These are phyloP conservation scores for Begonia masoniana DNA, from an alignment of 306 rosid genomes.

Conservation along the genomic window DNA sequence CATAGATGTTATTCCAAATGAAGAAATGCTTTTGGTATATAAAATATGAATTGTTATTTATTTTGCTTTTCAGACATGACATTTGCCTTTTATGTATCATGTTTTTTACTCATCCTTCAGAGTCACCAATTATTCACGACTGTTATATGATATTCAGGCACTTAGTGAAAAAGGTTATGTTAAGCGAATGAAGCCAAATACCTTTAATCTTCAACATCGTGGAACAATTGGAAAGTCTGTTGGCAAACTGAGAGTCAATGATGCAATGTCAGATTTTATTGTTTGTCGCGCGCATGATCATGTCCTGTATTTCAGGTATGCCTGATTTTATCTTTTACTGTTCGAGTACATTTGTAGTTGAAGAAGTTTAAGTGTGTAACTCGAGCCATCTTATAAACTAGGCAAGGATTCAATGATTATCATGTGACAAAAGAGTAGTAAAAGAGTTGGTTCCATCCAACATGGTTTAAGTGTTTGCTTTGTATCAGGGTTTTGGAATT, in stretches of 20 bases:
- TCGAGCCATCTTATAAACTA: no score
- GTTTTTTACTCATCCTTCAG: no score
- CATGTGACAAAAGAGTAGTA: no score
- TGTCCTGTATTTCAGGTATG: conserved; percentile 86
- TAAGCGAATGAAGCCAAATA: conserved; percentile 87
- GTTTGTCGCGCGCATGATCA: conserved; percentile 92
- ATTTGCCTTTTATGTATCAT: background rate
- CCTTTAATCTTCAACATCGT: conserved; percentile 84
- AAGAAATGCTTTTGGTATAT: conserved; percentile 81
- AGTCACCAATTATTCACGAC: no score
- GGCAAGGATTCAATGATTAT: no score
- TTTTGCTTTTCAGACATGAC: background rate
- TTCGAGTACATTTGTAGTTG: no score
- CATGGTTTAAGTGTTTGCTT: no score
- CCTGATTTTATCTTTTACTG: background rate
- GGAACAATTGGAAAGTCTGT: conserved; percentile 99
- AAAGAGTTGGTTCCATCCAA: no score
- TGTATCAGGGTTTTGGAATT: no score
- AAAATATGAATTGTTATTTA: conserved; percentile 6
- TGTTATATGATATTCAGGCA: conserved; percentile 39
- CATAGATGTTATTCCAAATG: conserved; percentile 94
- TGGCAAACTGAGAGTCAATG: conserved; percentile 88
- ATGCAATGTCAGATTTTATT: conserved; percentile 90
- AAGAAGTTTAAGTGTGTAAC: no score
- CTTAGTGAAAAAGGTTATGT: conserved; percentile 92